These are phyloP conservation scores for Fraxinus dipetala DNA, from an alignment of 305 asterid genomes.

Conservation along the genomic window DNA sequence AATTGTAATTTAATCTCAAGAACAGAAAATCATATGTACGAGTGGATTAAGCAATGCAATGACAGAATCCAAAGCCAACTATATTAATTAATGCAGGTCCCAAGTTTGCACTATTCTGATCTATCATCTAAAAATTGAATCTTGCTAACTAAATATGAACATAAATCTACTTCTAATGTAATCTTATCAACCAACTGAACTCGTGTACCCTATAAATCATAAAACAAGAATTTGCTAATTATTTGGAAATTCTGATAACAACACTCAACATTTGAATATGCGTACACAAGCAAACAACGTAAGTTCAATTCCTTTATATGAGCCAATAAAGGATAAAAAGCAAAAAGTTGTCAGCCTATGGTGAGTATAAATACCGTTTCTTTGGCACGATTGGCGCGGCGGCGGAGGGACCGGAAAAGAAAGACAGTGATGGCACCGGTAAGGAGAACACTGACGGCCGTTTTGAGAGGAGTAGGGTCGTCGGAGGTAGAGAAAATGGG, in stretches of 20 bases:
- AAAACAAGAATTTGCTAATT: not conserved
- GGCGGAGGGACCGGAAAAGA: conserved; percentile 75
- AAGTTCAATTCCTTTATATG: not conserved
- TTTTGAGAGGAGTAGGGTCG: conserved; percentile 49
- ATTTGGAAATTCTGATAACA: not conserved
- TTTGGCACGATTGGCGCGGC: conserved; percentile 76
- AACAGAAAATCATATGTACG: not conserved
- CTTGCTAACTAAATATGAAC: not conserved
- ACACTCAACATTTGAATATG: too few species aligned
- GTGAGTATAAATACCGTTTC: conserved; percentile 36
- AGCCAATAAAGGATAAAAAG: not conserved
- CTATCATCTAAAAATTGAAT: not conserved
- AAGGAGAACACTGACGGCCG: conserved; percentile 68
- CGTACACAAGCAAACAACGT: too few species aligned
- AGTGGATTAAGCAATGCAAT: not conserved
- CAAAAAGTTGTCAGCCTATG: not conserved
- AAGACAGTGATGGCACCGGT: conserved; percentile 63
- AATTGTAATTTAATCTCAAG: not conserved
- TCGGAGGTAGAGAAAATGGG: conserved; percentile 43
- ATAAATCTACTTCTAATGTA: not conserved
- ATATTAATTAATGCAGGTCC: not conserved
- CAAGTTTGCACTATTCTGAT: too few species aligned
- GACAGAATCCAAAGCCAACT: not conserved
- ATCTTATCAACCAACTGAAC: not conserved
- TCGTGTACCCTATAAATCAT: not conserved